Evolutionary conservation across 2,329 filamentous ascomycete species (phyloP), one percentile per base, ranked within the genome.

Genomic region (Sphaerulina vaccinii): DNA sequence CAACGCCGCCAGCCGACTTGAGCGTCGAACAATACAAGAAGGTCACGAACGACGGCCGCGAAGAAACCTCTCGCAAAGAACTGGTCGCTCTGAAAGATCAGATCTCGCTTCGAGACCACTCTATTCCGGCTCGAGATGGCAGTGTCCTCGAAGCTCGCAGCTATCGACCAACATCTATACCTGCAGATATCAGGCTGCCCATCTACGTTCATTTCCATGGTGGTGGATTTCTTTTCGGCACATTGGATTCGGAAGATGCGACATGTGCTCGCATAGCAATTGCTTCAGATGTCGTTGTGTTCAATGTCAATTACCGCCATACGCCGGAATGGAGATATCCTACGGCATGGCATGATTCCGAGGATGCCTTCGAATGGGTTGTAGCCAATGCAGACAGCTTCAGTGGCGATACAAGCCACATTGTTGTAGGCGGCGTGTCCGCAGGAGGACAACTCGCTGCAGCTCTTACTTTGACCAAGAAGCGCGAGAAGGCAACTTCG

Each of bases 261-360:
- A 70, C 68, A 1, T 84, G 80, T 55, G 65, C 75, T 0, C 69
- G 71, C 0, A 73, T 81, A 8, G 76, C 79, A 0, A 62, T 73
- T 10, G 68, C 69, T 3, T 62, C 70, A 0, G 64, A 67, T 1
- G 69, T 76, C 2, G 65, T 77, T 0, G 79, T 83, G 0, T 58
- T 83, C 1, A 79, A 81, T 36, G 68, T 83, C 10, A 80, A 81
- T 56, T 84, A 84, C 61, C 75, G 82, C 0, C 80, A 84, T 58
- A 80, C 80, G 0, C 81, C 81, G 0, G 76, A 83, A 45, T 67
- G 74, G 55, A 58, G 52, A 0, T 83, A 78, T 51, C 82, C 81
- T 0, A 76, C 72, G 0, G 72, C 75, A 0, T 81, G 75, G 75
- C 54, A 77, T 37, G 82, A 85, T 40, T 64, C 71, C 0, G 74